Percentiles rank a stretch among this genome's conserved stretches.
Conservation (phyloP, 176 grass and related monocot genomes). For the Carex scoparia region DNA sequence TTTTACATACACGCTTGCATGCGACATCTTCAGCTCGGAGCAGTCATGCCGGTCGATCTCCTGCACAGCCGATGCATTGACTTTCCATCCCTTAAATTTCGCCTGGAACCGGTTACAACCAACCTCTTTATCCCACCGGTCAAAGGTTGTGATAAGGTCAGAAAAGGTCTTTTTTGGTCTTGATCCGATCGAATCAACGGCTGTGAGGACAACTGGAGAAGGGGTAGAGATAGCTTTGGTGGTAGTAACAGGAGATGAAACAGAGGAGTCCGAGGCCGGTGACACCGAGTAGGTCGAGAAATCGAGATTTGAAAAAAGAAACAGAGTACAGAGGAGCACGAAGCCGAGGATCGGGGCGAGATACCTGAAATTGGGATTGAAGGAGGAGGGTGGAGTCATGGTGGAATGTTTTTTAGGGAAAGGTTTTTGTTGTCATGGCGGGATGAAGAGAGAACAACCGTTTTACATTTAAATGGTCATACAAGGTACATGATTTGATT, state of each 20-base stretch:
- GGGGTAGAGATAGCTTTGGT: background rate
- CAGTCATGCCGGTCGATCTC: conserved; percentile 20
- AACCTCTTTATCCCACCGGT: conserved; percentile 34
- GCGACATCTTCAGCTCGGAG: conserved; percentile 16
- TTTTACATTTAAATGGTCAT: conserved; percentile 10
- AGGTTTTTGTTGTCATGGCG: background rate
- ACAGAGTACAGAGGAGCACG: background rate
- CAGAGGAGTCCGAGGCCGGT: conserved; percentile 13
- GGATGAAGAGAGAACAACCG: background rate
- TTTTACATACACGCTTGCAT: conserved; percentile 36
- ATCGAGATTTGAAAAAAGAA: conserved; percentile 10
- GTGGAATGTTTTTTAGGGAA: background rate
- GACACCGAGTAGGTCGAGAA: conserved; percentile 18
- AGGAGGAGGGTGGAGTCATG: background rate
- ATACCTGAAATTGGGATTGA: conserved; percentile 20
- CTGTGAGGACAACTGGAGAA: background rate
- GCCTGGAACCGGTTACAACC: conserved; percentile 36
- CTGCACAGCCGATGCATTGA: conserved; percentile 34
- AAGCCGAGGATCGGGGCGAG: conserved; percentile 19
- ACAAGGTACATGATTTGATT: background rate
- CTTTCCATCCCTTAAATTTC: conserved; percentile 26
- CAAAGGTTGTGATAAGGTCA: conserved; percentile 29
- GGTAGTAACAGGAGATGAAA: background rate
- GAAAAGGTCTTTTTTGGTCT: conserved; percentile 30
- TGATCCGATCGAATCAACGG: conserved; percentile 16